A percentile compares a stretch with the other conserved stretches of the same genome.
phyloP scores from a whole-genome alignment of 2,329 filamentous ascomycete genomes.

The Ophiosphaerella korrae region DNA sequence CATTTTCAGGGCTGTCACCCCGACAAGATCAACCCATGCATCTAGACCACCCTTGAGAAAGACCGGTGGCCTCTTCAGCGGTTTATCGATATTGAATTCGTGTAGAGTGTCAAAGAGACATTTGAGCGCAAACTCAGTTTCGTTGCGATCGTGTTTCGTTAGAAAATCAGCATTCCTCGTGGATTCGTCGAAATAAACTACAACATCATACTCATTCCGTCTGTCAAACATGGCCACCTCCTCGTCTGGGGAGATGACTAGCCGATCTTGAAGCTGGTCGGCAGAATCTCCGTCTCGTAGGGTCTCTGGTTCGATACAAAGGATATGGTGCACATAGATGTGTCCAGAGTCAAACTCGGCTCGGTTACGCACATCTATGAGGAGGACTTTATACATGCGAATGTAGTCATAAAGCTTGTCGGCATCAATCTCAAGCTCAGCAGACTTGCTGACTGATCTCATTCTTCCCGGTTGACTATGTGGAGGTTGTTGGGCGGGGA shows the following conservation, averaged over 20 bases:
- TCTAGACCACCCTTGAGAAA: constrained; percentile 82
- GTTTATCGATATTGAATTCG: constrained; percentile 81
- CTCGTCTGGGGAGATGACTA: constrained; percentile 72
- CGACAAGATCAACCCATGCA: constrained; percentile 85
- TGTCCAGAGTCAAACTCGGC: constrained; percentile 87
- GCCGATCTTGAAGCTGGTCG: constrained; percentile 68
- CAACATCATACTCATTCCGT: constrained; percentile 76
- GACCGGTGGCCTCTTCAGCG: constrained; percentile 73
- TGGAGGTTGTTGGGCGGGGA: constrained; percentile 37
- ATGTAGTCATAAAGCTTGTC: constrained; percentile 75
- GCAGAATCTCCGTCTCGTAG: constrained; percentile 70
- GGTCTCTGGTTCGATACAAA: constrained; percentile 87
- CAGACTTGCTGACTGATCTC: constrained; percentile 57
- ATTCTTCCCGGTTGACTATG: constrained; percentile 29
- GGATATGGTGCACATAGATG: constrained; percentile 79
- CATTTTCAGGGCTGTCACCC: constrained; percentile 65
- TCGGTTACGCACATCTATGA: constrained; percentile 85
- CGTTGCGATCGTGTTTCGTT: constrained; percentile 51
- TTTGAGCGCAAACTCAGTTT: constrained; percentile 61
- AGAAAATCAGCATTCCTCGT: constrained; percentile 65
- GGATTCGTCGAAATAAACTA: constrained; percentile 86
- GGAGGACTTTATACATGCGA: constrained; percentile 68
- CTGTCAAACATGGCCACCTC: constrained; percentile 78
- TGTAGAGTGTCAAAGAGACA: constrained; percentile 79
- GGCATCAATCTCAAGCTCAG: constrained; percentile 67